Base-by-base conservation (phyloP, 106 monocot genomes). In the Dendrobium huoshanense region DNA sequence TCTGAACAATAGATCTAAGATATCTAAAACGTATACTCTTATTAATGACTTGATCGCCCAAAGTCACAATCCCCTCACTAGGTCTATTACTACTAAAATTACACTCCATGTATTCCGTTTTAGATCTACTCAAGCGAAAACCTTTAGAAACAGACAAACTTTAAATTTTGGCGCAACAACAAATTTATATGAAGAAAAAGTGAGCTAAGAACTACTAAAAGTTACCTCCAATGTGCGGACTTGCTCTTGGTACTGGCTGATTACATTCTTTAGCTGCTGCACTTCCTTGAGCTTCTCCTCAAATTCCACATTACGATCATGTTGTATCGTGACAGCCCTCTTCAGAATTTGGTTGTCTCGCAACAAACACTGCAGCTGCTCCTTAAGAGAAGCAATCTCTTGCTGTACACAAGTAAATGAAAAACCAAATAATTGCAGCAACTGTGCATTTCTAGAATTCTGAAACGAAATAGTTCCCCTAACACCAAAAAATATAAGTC, bases 211-310 rank as follows among this genome's bases (percentile, higher is more conserved):
- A 11, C 1, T 76, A 19, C 24, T 76, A 48, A 44, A 76, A 76
- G 31, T 83, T 85, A 92, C 89, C 86, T 92, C 92, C 72, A 92
- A 79, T 55, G 77, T 84, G 10, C 67, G 81, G 27, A 92, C 78
- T 84, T 92, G 92, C 58, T 92, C 87, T 80, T 92, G 92, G 79
- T 89, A 92, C 42, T 89, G 89, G 48, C 55, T 80, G 37, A 89
- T 84, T 47, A 89, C 81, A 55, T 82, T 84, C 75, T 86, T 92
- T 77, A 89, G 84, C 19, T 92, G 89, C 49, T 86, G 80, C 24
- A 86, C 82, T 77, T 92, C 92, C 80, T 89, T 87, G 16, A 81
- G 55, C 42, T 86, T 89, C 80, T 84, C 89, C 81, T 89, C 92
- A 33, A 87, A 81, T 82, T 92, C 89, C 8, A 83, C 54, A 78